Evolutionary conservation across 2,329 filamentous ascomycete species (phyloP).

Genomic region (Aspergillus uvarum): DNA sequence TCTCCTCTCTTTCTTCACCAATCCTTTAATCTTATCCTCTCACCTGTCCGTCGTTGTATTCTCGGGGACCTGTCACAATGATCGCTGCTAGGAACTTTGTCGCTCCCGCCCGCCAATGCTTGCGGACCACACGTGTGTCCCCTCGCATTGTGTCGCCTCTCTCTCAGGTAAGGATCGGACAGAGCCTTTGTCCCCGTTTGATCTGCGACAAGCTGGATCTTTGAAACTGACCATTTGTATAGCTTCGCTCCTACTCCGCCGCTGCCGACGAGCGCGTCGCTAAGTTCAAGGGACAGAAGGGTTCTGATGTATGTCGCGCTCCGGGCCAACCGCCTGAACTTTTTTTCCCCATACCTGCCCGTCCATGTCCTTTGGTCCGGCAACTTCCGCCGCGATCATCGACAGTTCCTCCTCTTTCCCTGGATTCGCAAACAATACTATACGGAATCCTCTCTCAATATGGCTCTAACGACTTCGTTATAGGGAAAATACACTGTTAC

Average conservation of each 20-base stretch:
- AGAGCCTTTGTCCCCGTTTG: constrained; percentile 2
- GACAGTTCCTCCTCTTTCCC: constrained; percentile 1
- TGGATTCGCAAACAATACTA: neutral
- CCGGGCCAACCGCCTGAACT: constrained; percentile 7
- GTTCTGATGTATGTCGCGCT: constrained; percentile 69
- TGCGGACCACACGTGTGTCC: constrained; percentile 61
- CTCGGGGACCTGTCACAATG: constrained; percentile 60
- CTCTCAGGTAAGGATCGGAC: constrained; percentile 55
- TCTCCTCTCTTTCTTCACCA: constrained; percentile 13
- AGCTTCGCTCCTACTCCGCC: constrained; percentile 62
- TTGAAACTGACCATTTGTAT: constrained; percentile 23
- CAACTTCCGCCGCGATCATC: constrained; percentile 22
- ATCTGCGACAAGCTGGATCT: constrained; percentile 11
- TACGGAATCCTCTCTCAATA: constrained; percentile 9
- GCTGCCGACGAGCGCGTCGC: constrained; percentile 69
- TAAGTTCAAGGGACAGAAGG: constrained; percentile 90
- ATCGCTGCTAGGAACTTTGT: constrained; percentile 77
- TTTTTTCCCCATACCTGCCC: constrained; percentile 24
- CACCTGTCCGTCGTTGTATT: constrained; percentile 16
- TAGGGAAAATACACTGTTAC: constrained; percentile 95
- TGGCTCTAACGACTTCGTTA: constrained; percentile 19
- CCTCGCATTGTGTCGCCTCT: constrained; percentile 50
- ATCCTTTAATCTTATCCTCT: constrained; percentile 9
- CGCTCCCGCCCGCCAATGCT: constrained; percentile 74
- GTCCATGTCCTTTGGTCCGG: constrained; percentile 25